Base-by-base conservation (phyloP, 805 yeast genomes). In the Candida sithepensis region DNA sequence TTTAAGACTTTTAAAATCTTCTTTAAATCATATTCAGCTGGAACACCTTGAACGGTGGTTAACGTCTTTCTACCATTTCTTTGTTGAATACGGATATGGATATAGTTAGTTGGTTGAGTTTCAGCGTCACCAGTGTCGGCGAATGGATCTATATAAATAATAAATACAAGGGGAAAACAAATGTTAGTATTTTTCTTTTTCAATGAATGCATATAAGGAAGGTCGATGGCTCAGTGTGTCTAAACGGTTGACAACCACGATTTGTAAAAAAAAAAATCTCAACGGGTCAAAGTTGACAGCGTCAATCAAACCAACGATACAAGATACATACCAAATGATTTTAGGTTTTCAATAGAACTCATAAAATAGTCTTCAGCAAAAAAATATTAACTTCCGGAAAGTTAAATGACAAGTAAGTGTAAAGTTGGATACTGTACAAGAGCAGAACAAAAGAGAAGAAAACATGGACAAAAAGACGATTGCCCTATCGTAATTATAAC, bases 91-190 rank as follows among this genome's bases (percentile, higher is more conserved):
- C 99, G 95, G 71, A 92, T 86, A 74, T 91, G 99, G 72, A 92
- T 88, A 76, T 91, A 89, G 78, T 88, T 90, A 51, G 95, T 83
- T 66, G 96, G 87, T 75, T 92, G 92, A 61, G 96, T 86, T 72
- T 92, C 97, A 76, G 94, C 95, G 82, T 92, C 98, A 79, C 97
- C 98, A 75, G 97, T 91, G 74, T 92, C 99, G 84, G 98, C 97
- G 84, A 92, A 92, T 55, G 99, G 99, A 76, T 92, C 96, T 78
- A 43, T 32, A 18, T 16, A 43, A 18, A n/a, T 24, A 26, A 42
- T 32, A 10, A 12, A 32, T n/a, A n/a, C n/a, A n/a, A n/a, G n/a
- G n/a, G n/a, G n/a, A 39, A 30, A 39, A 30, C 10, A 4, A 23
- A 24, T 20, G 41, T 20, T 42, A 42, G 39, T 26, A 26, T 16